A percentile compares a stretch with the other conserved stretches of the same genome.
Evolutionary conservation across 2,329 filamentous ascomycete species (phyloP).

Genomic region (Colletotrichum sp.): DNA sequence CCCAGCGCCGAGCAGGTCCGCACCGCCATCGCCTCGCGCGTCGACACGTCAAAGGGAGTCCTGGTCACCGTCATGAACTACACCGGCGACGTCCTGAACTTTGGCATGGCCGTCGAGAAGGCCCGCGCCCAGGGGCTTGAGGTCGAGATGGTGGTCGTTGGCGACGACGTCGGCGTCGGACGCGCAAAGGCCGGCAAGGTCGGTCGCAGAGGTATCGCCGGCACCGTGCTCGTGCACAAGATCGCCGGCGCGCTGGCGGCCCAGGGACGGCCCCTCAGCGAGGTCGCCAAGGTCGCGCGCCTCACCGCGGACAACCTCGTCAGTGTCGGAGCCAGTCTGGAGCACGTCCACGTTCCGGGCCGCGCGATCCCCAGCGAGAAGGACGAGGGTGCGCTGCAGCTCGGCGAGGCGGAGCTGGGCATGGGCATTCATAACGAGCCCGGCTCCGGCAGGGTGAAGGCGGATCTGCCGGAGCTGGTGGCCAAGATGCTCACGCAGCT

Average conservation of each 20-base stretch:
- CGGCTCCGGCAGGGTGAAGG: conserved; percentile 56
- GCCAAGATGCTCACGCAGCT: conserved; percentile 73
- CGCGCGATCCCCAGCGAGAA: conserved; percentile 55
- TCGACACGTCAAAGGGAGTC: conserved; percentile 75
- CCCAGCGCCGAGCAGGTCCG: conserved; percentile 82
- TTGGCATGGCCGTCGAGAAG: conserved; percentile 93
- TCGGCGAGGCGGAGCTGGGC: conserved; percentile 66
- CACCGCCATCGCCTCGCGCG: conserved; percentile 56
- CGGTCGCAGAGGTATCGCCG: conserved; percentile 87
- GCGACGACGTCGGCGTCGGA: conserved; percentile 91
- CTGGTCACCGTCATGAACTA: conserved; percentile 97
- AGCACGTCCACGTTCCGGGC: conserved; percentile 93
- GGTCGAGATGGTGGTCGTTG: conserved; percentile 90
- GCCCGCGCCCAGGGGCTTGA: conserved; percentile 78
- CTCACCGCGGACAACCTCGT: conserved; percentile 78
- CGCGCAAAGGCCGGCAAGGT: conserved; percentile 86
- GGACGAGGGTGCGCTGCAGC: conserved; percentile 57
- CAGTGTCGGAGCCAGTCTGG: conserved; percentile 83
- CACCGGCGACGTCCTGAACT: conserved; percentile 88
- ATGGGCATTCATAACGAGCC: conserved; percentile 83
- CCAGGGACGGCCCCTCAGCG: conserved; percentile 67
- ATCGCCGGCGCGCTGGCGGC: conserved; percentile 84
- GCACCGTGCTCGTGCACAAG: conserved; percentile 91
- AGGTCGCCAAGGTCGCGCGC: conserved; percentile 76
- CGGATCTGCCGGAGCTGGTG: conserved; percentile 60